A percentile compares a stretch with the other conserved stretches of the same genome.
Evolutionary conservation across 2,329 filamentous ascomycete species (phyloP).

Genomic region (Aspergillus unguis): DNA sequence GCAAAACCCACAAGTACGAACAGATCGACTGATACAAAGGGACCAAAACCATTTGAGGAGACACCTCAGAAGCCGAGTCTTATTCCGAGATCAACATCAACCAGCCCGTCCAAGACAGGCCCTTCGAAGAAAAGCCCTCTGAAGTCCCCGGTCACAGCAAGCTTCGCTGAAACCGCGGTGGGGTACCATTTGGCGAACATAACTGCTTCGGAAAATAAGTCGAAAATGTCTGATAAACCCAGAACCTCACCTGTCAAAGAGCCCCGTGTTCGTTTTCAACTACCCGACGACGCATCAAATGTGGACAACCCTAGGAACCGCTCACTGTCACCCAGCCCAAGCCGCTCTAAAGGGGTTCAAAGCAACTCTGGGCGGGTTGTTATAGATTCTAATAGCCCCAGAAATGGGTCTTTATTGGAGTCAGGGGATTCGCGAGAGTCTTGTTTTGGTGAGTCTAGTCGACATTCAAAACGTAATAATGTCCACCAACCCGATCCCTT

Average conservation of each 20-base stretch:
- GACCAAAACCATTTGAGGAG: too few relatives aligned
- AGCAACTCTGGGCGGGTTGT: not conserved
- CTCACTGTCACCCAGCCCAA: not conserved
- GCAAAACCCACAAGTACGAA: not conserved
- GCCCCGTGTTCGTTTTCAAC: not conserved
- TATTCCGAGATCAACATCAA: conserved; percentile 3
- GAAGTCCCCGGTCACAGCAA: not conserved
- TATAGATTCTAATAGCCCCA: not conserved
- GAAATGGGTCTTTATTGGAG: not conserved
- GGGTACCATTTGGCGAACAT: not conserved
- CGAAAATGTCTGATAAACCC: not conserved
- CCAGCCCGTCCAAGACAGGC: not conserved
- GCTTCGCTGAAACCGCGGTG: not conserved
- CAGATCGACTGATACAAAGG: not conserved
- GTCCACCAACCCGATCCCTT: not conserved
- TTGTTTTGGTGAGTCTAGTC: not conserved
- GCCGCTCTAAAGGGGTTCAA: not conserved
- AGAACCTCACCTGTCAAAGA: not conserved
- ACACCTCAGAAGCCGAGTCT: conserved; percentile 1
- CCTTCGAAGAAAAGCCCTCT: not conserved
- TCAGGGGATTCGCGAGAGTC: too few relatives aligned
- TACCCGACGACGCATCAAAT: not conserved
- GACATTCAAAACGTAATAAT: not conserved
- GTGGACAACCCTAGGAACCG: not conserved
- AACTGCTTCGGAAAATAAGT: not conserved